These are phyloP conservation scores for Penicillium glabrum DNA, from an alignment of 2,329 filamentous ascomycete genomes.

Conservation along the genomic window DNA sequence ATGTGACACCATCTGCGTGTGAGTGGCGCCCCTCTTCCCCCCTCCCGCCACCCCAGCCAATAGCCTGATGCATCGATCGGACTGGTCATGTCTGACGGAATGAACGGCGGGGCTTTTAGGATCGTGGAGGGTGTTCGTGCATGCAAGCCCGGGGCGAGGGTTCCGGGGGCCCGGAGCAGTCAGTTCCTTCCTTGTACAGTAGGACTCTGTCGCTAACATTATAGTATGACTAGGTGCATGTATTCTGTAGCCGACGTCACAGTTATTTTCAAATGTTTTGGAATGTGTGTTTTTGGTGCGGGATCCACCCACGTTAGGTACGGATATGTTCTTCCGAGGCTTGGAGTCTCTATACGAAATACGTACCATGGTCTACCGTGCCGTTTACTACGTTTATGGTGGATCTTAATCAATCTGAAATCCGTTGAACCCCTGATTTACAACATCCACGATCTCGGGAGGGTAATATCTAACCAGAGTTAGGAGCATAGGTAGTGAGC, in stretches of 20 bases:
- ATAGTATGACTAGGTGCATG: neutral
- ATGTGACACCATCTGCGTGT: constrained; percentile 6
- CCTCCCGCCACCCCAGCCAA: constrained; percentile 12
- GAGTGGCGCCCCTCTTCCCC: constrained; percentile 8
- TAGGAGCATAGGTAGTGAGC: too few species aligned
- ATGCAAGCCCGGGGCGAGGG: constrained; percentile 1
- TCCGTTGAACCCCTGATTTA: neutral
- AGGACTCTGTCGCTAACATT: neutral
- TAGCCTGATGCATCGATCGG: constrained; percentile 7
- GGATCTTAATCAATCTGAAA: neutral
- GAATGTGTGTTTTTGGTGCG: neutral
- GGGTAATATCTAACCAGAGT: too few species aligned
- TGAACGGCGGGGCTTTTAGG: constrained; percentile 24
- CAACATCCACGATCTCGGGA: neutral
- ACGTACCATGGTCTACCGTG: neutral
- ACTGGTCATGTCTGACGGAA: constrained; percentile 22
- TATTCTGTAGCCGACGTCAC: neutral
- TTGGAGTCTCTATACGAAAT: neutral
- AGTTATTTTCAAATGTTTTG: neutral
- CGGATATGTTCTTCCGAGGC: neutral
- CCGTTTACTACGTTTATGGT: neutral
- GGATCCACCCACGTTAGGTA: neutral
- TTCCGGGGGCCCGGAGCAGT: constrained; percentile 1
- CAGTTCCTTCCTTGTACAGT: neutral
- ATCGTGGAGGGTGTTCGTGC: constrained; percentile 10